phyloP scores from a whole-genome alignment of 2,329 filamentous ascomycete genomes.

The Sporothrix humicola region DNA sequence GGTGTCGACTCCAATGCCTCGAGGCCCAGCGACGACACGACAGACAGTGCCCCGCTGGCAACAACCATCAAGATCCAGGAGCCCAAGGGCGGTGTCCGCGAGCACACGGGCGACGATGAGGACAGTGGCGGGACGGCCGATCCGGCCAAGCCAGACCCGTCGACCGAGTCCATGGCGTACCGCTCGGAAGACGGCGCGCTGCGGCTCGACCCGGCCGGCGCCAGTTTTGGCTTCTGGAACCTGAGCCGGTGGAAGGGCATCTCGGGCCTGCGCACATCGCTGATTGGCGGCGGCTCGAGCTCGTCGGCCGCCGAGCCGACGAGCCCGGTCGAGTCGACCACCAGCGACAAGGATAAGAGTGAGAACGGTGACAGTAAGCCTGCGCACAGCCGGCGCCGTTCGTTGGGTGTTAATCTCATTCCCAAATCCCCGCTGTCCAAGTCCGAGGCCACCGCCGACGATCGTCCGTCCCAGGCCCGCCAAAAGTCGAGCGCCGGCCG shows the following conservation, averaged over 20 bases:
- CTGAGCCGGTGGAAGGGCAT: conserved; percentile 59
- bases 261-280: conserved; percentile 43
- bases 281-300: conserved; percentile 17
- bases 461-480: not conserved
- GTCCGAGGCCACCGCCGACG: not conserved
- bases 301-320: conserved; percentile 1
- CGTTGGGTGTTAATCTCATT: conserved; percentile 35
- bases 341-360: not conserved
- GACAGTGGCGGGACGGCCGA: not conserved
- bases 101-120: not conserved
- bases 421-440: conserved; percentile 36
- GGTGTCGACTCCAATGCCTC: not conserved
- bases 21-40: conserved; percentile 7
- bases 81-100: not conserved
- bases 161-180: conserved; percentile 50
- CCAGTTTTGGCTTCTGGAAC: conserved; percentile 62
- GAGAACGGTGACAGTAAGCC: not conserved
- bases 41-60: not conserved
- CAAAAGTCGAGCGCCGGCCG: conserved; percentile 1
- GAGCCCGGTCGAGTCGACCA: conserved; percentile 2
- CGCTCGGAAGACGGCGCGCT: conserved; percentile 49
- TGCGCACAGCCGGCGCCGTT: conserved; percentile 33
- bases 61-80: not conserved
- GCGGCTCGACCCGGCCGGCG: conserved; percentile 48
- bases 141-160: conserved; percentile 35